phyloP scores from a whole-genome alignment of 768 basidiomycete genomes.

The Austroboletus eburneus region DNA sequence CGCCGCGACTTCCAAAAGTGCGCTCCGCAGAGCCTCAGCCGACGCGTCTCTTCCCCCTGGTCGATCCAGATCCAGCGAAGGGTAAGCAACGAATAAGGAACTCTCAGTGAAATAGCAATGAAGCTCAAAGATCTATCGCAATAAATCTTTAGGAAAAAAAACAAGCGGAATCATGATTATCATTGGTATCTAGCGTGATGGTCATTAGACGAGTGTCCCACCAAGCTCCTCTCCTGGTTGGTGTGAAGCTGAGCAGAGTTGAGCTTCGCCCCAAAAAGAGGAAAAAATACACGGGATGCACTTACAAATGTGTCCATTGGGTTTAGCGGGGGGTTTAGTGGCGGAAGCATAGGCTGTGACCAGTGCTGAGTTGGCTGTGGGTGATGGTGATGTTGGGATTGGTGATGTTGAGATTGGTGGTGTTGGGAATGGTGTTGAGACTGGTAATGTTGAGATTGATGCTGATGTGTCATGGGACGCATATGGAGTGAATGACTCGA shows the following conservation, averaged over 20 bases:
- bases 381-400: slow-evolving; percentile 29
- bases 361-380: slow-evolving; percentile 39
- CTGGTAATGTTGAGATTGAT: slow-evolving; percentile 26
- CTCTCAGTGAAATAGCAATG: slow-evolving; percentile 45
- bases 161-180: slow-evolving; percentile 31
- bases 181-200: slow-evolving; percentile 51
- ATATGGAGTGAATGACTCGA: slow-evolving; percentile 38
- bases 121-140: slow-evolving; percentile 44
- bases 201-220: slow-evolving; percentile 45
- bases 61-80: slow-evolving; percentile 39
- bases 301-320: slow-evolving; percentile 66
- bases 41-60: slow-evolving; percentile 34
- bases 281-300: slow-evolving; percentile 9
- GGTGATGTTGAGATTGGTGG: too few species aligned
- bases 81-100: slow-evolving; percentile 38
- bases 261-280: slow-evolving; percentile 9
- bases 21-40: slow-evolving; percentile 38
- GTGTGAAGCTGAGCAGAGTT: slow-evolving; percentile 21
- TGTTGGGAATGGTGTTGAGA: too few species aligned
- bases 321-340: slow-evolving; percentile 46
- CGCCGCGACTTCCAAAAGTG: slow-evolving; percentile 38
- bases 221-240: slow-evolving; percentile 46
- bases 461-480: slow-evolving; percentile 47
- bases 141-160: slow-evolving; percentile 37
- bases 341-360: slow-evolving; percentile 45